Conservation (phyloP, 1,139 yeast genomes). For the Insectozyma bohioensis region DNA sequence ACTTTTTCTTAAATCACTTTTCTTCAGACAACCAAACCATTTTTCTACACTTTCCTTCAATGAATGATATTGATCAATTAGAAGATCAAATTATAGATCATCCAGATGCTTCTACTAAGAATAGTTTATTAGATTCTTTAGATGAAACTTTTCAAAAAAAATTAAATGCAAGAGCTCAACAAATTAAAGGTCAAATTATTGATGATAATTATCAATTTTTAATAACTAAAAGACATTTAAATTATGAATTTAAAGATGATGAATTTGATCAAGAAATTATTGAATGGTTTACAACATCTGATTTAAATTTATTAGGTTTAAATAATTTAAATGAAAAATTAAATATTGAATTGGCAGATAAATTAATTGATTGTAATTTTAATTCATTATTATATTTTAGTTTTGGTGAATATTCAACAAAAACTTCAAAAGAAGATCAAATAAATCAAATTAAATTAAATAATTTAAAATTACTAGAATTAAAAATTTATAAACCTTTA, state of each 20-base stretch:
- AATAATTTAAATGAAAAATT: constrained; percentile 10
- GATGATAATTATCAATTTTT: constrained; percentile 26
- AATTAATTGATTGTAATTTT: constrained; percentile 3
- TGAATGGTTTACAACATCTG: constrained; percentile 65
- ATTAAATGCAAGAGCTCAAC: constrained; percentile 46
- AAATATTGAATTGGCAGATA: constrained; percentile 3
- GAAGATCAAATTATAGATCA: constrained; percentile 51
- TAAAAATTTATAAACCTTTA: constrained; percentile 15
- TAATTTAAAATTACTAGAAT: constrained; percentile 10
- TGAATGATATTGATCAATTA: constrained; percentile 44
- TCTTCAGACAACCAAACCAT: not conserved
- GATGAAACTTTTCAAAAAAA: constrained; percentile 49
- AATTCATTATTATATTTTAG: constrained; percentile 31
- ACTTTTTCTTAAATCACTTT: no score
- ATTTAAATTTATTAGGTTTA: constrained; percentile 35
- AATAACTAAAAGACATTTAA: constrained; percentile 38
- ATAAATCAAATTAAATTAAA: constrained; percentile 25
- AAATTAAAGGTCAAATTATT: constrained; percentile 19
- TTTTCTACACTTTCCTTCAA: no score
- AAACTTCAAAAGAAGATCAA: constrained; percentile 34
- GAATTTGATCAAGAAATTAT: constrained; percentile 49
- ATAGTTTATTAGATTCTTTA: constrained; percentile 31
- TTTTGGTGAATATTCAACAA: constrained; percentile 41
- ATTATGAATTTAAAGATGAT: constrained; percentile 46
- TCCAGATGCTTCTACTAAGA: constrained; percentile 41